Base-by-base conservation (phyloP, 805 yeast species). In the Spathaspora girioi region DNA sequence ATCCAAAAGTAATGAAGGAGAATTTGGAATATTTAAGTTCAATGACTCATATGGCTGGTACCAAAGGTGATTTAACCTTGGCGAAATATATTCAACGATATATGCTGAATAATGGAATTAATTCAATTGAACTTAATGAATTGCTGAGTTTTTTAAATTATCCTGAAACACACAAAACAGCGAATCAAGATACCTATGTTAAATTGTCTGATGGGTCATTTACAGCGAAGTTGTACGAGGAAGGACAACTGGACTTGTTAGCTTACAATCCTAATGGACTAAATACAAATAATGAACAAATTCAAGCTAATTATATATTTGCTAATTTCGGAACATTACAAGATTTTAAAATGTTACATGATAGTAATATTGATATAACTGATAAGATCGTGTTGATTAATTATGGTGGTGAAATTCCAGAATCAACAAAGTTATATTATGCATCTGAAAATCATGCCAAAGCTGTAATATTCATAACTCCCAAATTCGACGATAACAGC, bases 11-110 rank as follows among this genome's bases (percentile, higher is more conserved):
- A 19, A 73, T 93, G 66, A 84, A 84, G 59, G 84, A 81, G 45
- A 82, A 84, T 55, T 61, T 87, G 51, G 87, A 87, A 57, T 89
- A 88, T 59, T 63, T 90, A 20, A 83, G 92, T 26, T 79, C 87
- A 7, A 82, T 90, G 83, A 90, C 96, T 2, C 97, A 91, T 64
- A 68, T 86, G 56, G 83, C 97, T 0, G 98, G 98, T 2, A 86
- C 97, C 2, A 80, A 82, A 14, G 98, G 96, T 17, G 97, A 90
- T 65, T 67, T 82, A 53, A 79, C 93, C 0, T 68, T 91, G 38
- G 84, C 90, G 1, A 75, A 78, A 52, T 90, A 85, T 62, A 73
- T 92, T 14, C 75, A 81, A 53, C 79, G 78, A 20, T 79, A 80
- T 46, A 81, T 87, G 67, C 63, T 67, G 19, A 77, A 81, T 48